Base-by-base conservation (phyloP, 2,329 filamentous ascomycete species). In the Fusarium oxysporum region DNA sequence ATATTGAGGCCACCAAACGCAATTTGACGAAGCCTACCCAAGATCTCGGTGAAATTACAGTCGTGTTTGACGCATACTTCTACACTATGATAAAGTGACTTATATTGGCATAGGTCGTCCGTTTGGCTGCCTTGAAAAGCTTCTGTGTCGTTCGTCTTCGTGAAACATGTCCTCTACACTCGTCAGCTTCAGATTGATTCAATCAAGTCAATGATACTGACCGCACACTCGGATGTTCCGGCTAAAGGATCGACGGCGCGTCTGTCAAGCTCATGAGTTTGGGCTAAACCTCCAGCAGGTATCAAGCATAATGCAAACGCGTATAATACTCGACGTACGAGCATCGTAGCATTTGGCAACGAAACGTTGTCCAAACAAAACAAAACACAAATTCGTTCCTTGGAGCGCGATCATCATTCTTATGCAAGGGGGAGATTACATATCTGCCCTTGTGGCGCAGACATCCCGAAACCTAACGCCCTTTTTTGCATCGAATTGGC, bases 1-100 rank as follows among this genome's bases (percentile, higher is more conserved):
- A 16, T 16, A 2, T 8, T 25, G 17, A 14, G 4, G 48, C 17
- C 13, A 14, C 17, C 1, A 1, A 12, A 1, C 11, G 1, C 0
- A 6, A 14, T 2, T 28, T 35, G 17, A 16, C 2, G 1, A 8
- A 3, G 3, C 10, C 0, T 60, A 41, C 57, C 45, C 3, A 21
- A 13, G 1, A 25, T 28, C 10, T 60, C 35, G 1, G 16, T 23
- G 35, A 60, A 6, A 1, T 30, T 41, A 6, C 57, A 60, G 13
- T 54, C 35, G 9, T 33, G 7, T 4, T 47, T 12, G 3, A 37
- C 33, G 6, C 32, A 53, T 0, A 8, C 6, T 1, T 53, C 32
- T 2, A 28, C 9, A 28, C 2, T 21, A 3, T 37, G 32, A 35
- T 53, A 37, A 6, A 53, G 23, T 6, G 48, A 6, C 7, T 21